phyloP scores from a whole-genome alignment of 2,329 filamentous ascomycete species.

The Pyricularia grisea region DNA sequence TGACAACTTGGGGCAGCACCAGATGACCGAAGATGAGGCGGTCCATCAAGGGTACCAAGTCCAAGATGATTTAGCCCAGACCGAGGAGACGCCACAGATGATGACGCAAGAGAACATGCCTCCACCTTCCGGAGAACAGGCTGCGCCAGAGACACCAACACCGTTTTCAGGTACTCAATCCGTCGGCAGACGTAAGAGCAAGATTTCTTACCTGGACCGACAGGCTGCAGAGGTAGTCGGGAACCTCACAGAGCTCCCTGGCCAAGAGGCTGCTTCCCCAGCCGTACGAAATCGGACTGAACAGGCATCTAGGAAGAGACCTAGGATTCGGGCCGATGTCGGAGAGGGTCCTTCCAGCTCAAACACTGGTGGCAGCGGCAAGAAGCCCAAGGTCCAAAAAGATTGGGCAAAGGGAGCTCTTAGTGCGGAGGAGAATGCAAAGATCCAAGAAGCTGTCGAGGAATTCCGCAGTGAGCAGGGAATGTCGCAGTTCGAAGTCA shows the following conservation, averaged over 20 bases:
- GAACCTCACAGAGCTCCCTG: neutral
- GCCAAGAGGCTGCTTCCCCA: neutral
- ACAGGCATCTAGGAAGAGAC: neutral
- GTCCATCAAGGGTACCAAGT: neutral
- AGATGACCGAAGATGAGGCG: neutral
- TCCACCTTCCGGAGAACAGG: neutral
- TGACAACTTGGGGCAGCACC: neutral
- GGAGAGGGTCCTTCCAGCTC: neutral
- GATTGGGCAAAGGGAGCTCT: constrained; percentile 26
- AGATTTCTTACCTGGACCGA: constrained; percentile 2
- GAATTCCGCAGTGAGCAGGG: constrained; percentile 31
- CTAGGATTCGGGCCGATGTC: neutral
- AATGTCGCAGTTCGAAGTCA: constrained; percentile 35
- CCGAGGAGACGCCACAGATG: neutral
- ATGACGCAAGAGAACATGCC: neutral
- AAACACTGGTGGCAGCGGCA: neutral
- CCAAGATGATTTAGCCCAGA: neutral
- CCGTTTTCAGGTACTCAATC: neutral
- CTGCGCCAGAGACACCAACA: neutral
- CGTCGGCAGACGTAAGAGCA: neutral
- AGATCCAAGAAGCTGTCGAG: constrained; percentile 31
- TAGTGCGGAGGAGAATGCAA: constrained; percentile 29
- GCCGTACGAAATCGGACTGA: neutral
- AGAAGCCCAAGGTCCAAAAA: neutral
- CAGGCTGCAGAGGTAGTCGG: neutral